Base-by-base conservation (phyloP, 1,284 basidiomycete genomes). In the Cryptococcus hybrid region DNA sequence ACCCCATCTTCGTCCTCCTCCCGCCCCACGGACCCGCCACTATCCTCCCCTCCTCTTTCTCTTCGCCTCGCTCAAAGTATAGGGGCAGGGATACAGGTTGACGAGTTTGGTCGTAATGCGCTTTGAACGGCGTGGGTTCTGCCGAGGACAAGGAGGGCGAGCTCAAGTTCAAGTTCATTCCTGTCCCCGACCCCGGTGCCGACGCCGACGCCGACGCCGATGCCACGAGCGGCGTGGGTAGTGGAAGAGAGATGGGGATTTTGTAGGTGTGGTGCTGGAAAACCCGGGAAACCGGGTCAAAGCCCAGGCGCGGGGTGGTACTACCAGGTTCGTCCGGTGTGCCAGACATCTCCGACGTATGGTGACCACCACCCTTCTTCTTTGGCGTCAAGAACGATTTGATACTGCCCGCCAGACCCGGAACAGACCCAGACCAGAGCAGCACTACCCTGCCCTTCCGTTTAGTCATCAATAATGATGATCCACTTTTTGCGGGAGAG, bases 331-430 rank as follows among this genome's bases (percentile, higher is more conserved):
- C 42, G 18, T 44, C 24, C 24, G 24, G 24, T 24, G 6, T n/a
- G 13, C 42, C n/a, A n/a, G n/a, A n/a, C n/a, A n/a, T n/a, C n/a
- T n/a, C n/a, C n/a, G n/a, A n/a, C n/a, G n/a, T n/a, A n/a, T n/a
- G n/a, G n/a, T n/a, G n/a, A n/a, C n/a, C n/a, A n/a, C n/a, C n/a
- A n/a, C n/a, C n/a, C n/a, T 62, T 66, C 76, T 86, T 89, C 76
- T 83, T 87, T 5, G 90, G 88, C 6, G 88, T 88, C 52, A 90
- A 79, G 71, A 90, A 89, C 2, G 88, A 90, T 45, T 87, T 85
- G 45, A 91, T 78, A 6, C 86, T 85, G 2, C 83, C 82, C 4
- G 63, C 61, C 12, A 71, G 44, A 43, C 54, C 59, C n/a, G n/a
- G n/a, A n/a, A n/a, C n/a, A n/a, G n/a, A 9, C 47, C 30, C 47